phyloP scores from a whole-genome alignment of 1,139 yeast species.

The Yamadazyma diddensiae region DNA sequence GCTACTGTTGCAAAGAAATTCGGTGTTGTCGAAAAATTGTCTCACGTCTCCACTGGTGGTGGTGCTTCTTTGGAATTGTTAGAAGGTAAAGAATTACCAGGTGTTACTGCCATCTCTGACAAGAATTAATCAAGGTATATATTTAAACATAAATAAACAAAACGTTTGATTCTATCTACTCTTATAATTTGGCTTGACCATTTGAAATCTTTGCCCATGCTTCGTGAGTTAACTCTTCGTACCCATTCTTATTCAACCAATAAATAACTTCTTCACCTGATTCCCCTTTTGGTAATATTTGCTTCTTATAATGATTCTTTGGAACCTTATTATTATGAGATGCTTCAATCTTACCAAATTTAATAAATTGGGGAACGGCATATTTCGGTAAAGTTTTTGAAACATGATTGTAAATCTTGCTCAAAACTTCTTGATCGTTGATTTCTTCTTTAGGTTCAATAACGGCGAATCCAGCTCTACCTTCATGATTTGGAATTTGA shows the following conservation, averaged over 20 bases:
- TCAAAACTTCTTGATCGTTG: constrained; percentile 28
- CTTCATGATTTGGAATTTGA: constrained; percentile 83
- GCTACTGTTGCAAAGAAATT: constrained; percentile 98
- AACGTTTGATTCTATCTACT: background rate
- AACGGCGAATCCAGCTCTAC: constrained; percentile 90
- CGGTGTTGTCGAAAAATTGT: constrained; percentile 90
- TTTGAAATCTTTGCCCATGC: constrained; percentile 56
- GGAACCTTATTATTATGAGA: constrained; percentile 87
- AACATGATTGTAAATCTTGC: constrained; percentile 33
- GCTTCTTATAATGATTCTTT: constrained; percentile 73
- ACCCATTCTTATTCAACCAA: constrained; percentile 61
- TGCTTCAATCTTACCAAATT: constrained; percentile 58
- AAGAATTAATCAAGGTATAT: constrained; percentile 5
- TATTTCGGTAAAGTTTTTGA: constrained; percentile 66
- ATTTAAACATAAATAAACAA: constrained; percentile 2
- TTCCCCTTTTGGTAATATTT: constrained; percentile 72
- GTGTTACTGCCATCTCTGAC: constrained; percentile 73
- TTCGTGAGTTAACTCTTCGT: constrained; percentile 54
- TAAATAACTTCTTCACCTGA: constrained; percentile 59
- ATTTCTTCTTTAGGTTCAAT: constrained; percentile 50
- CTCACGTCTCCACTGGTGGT: constrained; percentile 98
- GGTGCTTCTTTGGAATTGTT: constrained; percentile 97
- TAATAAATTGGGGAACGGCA: constrained; percentile 83
- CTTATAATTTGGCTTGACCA: constrained; percentile 33
- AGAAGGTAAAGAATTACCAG: constrained; percentile 97